phyloP scores from a whole-genome alignment of 2,329 filamentous ascomycete species.

The Aspergillus versicolor region DNA sequence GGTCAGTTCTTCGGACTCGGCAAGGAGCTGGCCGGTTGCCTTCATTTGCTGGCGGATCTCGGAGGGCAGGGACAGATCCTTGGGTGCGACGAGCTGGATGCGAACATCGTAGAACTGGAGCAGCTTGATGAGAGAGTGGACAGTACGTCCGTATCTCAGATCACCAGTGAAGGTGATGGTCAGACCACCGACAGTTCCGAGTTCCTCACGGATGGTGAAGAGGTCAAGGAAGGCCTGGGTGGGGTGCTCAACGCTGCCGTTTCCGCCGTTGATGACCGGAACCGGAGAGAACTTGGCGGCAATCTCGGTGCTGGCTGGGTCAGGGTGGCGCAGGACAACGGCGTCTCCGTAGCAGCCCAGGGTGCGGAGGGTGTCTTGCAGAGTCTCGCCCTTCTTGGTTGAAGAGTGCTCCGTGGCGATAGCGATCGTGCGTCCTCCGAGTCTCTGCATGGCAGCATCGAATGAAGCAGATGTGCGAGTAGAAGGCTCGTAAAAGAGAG shows the following conservation, averaged over 20 bases:
- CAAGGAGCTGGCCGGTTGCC: conserved; percentile 71
- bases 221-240: conserved; percentile 97
- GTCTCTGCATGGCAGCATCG: conserved; percentile 96
- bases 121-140: conserved; percentile 92
- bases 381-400: conserved; percentile 88
- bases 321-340: conserved; percentile 91
- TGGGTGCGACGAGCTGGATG: conserved; percentile 86
- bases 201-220: conserved; percentile 96
- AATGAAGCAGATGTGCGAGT: conserved; percentile 95
- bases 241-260: conserved; percentile 92
- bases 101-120: conserved; percentile 94
- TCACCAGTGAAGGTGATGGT: conserved; percentile 97
- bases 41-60: conserved; percentile 72
- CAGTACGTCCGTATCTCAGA: conserved; percentile 86
- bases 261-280: conserved; percentile 95
- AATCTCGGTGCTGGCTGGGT: conserved; percentile 74
- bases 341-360: conserved; percentile 93
- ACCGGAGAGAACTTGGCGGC: conserved; percentile 86
- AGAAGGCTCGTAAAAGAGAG: conserved; percentile 96
- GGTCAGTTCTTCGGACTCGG: conserved; percentile 75
- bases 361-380: conserved; percentile 91
- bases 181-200: conserved; percentile 90
- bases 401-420: conserved; percentile 83
- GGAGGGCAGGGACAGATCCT: conserved; percentile 71
- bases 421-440: conserved; percentile 81